phyloP scores from a whole-genome alignment of 441 rosid species.

The Populus hybrid region DNA sequence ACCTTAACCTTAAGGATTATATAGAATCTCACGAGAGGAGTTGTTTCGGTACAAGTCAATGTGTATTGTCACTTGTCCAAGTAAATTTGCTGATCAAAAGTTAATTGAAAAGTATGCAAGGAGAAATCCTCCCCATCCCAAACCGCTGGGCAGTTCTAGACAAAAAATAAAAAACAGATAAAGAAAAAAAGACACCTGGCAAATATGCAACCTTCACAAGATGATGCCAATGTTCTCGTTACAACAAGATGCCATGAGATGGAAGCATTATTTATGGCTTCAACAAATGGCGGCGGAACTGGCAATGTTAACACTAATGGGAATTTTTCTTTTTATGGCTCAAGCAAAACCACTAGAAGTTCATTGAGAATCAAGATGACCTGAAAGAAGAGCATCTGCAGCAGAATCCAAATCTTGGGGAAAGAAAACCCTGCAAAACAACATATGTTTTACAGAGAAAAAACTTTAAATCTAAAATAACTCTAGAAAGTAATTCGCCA shows the following conservation, averaged over 20 bases:
- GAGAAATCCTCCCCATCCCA: background rate
- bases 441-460: background rate
- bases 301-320: background rate
- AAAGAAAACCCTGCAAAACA: constrained; percentile 75
- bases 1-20: too few species aligned
- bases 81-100: background rate
- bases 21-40: background rate
- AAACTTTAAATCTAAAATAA: background rate
- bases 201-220: background rate
- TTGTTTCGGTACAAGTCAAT: background rate
- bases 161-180: too few species aligned
- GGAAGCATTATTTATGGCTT: background rate
- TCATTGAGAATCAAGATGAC: constrained; percentile 26
- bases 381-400: constrained; percentile 72
- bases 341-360: background rate
- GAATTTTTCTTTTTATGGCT: background rate
- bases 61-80: background rate
- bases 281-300: background rate
- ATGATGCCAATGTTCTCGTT: background rate
- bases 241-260: background rate
- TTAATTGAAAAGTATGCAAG: background rate
- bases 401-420: constrained; percentile 82
- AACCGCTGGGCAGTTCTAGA: background rate
- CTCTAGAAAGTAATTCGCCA: background rate
- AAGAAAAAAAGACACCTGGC: background rate